Percentiles rank a stretch among this genome's conserved stretches.
These are phyloP conservation scores for Metschnikowia lochheadii DNA, from an alignment of 805 yeast species.

Conservation along the genomic window DNA sequence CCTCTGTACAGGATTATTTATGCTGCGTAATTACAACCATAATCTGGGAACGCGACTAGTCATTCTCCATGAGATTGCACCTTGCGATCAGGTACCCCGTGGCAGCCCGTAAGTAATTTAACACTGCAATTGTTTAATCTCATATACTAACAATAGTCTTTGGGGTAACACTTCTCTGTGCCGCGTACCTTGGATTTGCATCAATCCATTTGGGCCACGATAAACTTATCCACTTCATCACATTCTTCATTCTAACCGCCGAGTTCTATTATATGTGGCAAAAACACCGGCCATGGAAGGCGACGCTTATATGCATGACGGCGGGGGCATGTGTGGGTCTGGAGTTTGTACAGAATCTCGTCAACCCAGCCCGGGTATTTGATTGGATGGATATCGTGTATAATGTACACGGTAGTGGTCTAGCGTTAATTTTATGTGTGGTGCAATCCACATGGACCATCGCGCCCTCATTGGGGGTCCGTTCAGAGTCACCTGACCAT, in stretches of 20 bases:
- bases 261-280: constrained; percentile 47
- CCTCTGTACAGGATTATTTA: too few relatives aligned
- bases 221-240: constrained; percentile 46
- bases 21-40: too few relatives aligned
- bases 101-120: not conserved
- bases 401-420: constrained; percentile 31
- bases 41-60: too few relatives aligned
- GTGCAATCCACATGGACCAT: not conserved
- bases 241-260: constrained; percentile 44
- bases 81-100: not conserved
- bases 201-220: constrained; percentile 45
- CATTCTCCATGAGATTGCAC: not conserved
- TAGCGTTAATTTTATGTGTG: constrained; percentile 22
- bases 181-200: constrained; percentile 51
- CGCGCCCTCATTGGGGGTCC: not conserved
- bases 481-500: not conserved
- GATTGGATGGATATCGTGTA: constrained; percentile 45
- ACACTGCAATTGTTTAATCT: too few relatives aligned
- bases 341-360: constrained; percentile 46
- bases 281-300: constrained; percentile 19
- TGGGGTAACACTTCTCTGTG: constrained; percentile 21
- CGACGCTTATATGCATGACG: constrained; percentile 41
- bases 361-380: constrained; percentile 45
- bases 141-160: constrained; percentile 21
- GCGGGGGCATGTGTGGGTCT: constrained; percentile 46